Conservation (phyloP, 495 filamentous ascomycete genomes). For the Cladorrhinum samala region DNA sequence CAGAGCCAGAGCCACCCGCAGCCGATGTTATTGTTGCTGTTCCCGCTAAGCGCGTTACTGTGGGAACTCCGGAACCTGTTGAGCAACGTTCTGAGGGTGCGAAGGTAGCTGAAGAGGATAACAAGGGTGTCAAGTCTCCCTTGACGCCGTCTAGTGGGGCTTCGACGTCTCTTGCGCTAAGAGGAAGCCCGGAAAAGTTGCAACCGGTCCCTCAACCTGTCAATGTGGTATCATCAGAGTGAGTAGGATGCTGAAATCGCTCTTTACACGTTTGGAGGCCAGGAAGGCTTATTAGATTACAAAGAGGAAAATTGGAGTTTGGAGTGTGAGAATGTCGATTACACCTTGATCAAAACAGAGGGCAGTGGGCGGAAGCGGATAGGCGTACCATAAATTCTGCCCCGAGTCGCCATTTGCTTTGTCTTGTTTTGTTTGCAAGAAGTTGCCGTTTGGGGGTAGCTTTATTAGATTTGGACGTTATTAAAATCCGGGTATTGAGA, state of each 20-base stretch:
- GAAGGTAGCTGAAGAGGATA: neutral
- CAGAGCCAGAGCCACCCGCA: conserved; percentile 18
- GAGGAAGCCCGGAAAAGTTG: conserved; percentile 47
- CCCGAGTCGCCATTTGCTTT: no score
- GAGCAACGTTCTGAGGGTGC: conserved; percentile 1
- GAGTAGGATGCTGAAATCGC: conserved; percentile 18
- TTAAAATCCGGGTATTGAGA: no score
- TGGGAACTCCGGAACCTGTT: neutral
- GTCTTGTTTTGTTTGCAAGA: no score
- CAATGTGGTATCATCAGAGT: conserved; percentile 18
- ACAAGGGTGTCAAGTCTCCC: conserved; percentile 13
- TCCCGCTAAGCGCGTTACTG: conserved; percentile 1
- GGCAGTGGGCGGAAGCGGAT: no score
- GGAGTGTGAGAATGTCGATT: no score
- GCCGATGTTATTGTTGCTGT: conserved; percentile 28
- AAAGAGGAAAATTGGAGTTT: no score
- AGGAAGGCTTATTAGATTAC: no score
- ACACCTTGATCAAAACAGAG: no score
- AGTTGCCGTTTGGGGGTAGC: no score
- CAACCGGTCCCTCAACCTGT: conserved; percentile 29
- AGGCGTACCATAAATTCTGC: no score
- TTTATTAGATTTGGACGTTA: no score
- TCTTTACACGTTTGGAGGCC: no score
- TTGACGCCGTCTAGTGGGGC: conserved; percentile 25
- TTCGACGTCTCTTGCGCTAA: conserved; percentile 42